Percentiles rank a stretch among this genome's conserved stretches.
These are phyloP conservation scores for Tricholoma saponaceum DNA, from an alignment of 768 basidiomycete genomes.

Conservation along the genomic window DNA sequence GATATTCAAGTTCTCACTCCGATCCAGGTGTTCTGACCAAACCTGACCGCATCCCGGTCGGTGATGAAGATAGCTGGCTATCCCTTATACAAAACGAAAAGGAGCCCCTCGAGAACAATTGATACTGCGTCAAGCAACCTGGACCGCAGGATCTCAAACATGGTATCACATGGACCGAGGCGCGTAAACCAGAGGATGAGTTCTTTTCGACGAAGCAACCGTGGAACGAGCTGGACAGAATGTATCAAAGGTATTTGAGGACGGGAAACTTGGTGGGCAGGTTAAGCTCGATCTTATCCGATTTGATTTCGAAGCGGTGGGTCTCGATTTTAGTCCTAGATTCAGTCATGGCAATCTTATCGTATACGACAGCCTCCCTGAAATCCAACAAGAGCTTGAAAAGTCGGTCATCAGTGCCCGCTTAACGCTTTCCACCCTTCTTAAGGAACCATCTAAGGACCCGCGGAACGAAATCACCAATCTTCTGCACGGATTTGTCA, in stretches of 20 bases:
- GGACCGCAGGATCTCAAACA: conserved; percentile 46
- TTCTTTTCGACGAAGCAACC: conserved; percentile 52
- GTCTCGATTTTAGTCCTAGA: conserved; percentile 1
- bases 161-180: conserved; percentile 57
- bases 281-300: conserved; percentile 57
- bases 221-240: conserved; percentile 51
- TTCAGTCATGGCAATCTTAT: background rate
- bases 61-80: conserved; percentile 56
- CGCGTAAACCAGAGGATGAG: conserved; percentile 49
- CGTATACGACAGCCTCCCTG: conserved; percentile 44
- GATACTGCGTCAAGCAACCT: conserved; percentile 58
- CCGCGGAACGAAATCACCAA: conserved; percentile 52
- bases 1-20: too few relatives aligned
- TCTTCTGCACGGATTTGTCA: conserved; percentile 42
- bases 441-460: conserved; percentile 50
- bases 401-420: conserved; percentile 35
- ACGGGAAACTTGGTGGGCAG: conserved; percentile 54
- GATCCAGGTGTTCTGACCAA: conserved; percentile 69
- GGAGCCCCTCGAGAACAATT: conserved; percentile 49
- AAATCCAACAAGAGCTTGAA: conserved; percentile 56
- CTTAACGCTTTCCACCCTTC: conserved; percentile 27
- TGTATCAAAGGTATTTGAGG: conserved; percentile 49
- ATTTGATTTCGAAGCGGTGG: conserved; percentile 59
- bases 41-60: conserved; percentile 59
- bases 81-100: conserved; percentile 51